These are phyloP conservation scores for Petunia secreta DNA, from an alignment of 257 asterid genomes.

Conservation along the genomic window DNA sequence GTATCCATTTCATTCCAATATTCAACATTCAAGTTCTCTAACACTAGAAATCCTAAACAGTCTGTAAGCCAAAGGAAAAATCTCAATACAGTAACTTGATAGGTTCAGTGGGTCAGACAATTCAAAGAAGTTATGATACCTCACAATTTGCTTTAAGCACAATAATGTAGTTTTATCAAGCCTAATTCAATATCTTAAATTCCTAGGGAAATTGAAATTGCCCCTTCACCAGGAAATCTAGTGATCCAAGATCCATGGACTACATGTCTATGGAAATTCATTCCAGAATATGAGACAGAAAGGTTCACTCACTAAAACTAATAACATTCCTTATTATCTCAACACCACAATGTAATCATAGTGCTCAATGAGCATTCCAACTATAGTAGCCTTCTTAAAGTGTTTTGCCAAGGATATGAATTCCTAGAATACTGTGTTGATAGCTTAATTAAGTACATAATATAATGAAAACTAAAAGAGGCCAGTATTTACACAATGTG, in stretches of 20 bases:
- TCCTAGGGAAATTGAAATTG: background rate
- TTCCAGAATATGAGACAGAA: background rate
- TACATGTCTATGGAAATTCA: background rate
- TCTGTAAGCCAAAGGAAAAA: background rate
- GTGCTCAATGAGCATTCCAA: background rate
- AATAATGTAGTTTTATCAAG: background rate
- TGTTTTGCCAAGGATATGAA: too few relatives aligned
- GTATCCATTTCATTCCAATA: background rate
- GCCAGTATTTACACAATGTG: background rate
- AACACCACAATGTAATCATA: background rate
- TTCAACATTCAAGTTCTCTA: slow-evolving; percentile 5
- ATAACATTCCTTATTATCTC: background rate
- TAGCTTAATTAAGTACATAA: background rate
- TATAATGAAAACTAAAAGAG: background rate
- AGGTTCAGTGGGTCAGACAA: slow-evolving; percentile 9
- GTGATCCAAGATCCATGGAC: slow-evolving; percentile 1
- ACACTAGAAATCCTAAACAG: background rate
- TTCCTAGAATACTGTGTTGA: background rate
- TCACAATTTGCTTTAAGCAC: background rate
- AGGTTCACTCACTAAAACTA: background rate
- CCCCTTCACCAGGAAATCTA: background rate
- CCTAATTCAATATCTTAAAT: background rate
- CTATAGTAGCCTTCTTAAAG: background rate
- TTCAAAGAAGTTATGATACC: background rate
- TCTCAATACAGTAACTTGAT: slow-evolving; percentile 8